Evolutionary conservation across 2,329 filamentous ascomycete genomes (phyloP).

Genomic region (Chrysoporthe cubensis): DNA sequence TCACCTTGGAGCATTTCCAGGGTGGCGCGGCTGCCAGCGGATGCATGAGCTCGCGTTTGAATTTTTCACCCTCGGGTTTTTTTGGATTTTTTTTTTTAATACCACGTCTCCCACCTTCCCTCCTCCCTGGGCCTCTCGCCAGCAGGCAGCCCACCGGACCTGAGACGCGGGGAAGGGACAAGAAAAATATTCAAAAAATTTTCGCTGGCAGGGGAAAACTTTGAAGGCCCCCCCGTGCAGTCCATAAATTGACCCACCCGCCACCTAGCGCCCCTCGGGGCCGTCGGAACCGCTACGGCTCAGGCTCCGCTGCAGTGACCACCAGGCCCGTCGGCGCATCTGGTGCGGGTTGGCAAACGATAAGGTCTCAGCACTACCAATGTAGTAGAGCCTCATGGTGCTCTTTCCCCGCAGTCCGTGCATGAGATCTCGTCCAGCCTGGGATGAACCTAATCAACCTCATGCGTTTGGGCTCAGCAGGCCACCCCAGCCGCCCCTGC

Average conservation of each 20-base stretch:
- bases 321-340: too few relatives aligned
- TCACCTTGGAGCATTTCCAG: neutral
- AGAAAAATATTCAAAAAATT: too few relatives aligned
- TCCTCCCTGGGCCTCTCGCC: neutral
- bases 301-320: neutral
- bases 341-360: too few relatives aligned
- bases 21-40: constrained; percentile 13
- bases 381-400: neutral
- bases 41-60: neutral
- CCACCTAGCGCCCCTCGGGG: neutral
- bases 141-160: neutral
- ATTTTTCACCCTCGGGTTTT: neutral
- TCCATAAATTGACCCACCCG: neutral
- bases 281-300: neutral
- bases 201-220: neutral
- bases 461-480: too few relatives aligned
- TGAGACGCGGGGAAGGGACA: too few relatives aligned
- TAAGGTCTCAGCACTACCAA: too few relatives aligned
- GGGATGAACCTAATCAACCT: neutral
- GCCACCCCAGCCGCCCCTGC: too few relatives aligned
- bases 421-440: neutral
- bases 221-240: neutral
- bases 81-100: neutral
- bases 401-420: neutral
- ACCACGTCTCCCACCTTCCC: neutral